A percentile compares a stretch with the other conserved stretches of the same genome.
Evolutionary conservation across 2,329 filamentous ascomycete genomes (phyloP).

Genomic region (Arthrobotrys conoides): DNA sequence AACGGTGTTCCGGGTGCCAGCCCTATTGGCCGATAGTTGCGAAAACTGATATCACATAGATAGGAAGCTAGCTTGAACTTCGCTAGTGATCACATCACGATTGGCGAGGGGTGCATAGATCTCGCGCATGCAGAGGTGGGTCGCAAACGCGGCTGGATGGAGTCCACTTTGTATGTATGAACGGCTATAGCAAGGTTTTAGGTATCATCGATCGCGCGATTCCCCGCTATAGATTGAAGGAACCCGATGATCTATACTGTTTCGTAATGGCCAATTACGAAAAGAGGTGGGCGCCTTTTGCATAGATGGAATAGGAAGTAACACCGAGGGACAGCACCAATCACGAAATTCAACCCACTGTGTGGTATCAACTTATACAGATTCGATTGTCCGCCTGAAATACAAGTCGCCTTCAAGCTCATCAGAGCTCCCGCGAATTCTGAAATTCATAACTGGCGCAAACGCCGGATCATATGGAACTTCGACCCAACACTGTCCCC

Average conservation of each 20-base stretch:
- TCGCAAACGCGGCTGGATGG: not conserved
- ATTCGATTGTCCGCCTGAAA: not conserved
- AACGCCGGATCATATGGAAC: not conserved
- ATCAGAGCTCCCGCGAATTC: not conserved
- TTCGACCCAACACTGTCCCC: not conserved
- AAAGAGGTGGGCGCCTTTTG: not conserved
- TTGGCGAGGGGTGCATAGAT: conserved; percentile 43
- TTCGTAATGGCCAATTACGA: not conserved
- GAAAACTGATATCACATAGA: not conserved
- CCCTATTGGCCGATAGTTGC: conserved; percentile 38
- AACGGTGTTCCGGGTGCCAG: conserved; percentile 24
- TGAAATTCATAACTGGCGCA: not conserved
- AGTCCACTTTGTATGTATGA: not conserved
- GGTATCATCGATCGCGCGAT: not conserved
- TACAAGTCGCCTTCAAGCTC: too few species aligned
- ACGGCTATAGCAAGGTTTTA: not conserved
- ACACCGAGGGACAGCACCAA: not conserved
- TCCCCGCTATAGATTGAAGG: too few species aligned
- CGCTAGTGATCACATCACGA: conserved; percentile 20
- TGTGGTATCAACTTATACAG: too few species aligned
- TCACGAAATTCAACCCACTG: too few species aligned
- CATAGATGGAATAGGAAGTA: not conserved
- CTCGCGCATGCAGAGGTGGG: conserved; percentile 7
- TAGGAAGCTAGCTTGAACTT: not conserved
- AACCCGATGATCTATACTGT: not conserved